phyloP scores from a whole-genome alignment of 768 basidiomycete species.

The Xerocomus brunneocitrinus region DNA sequence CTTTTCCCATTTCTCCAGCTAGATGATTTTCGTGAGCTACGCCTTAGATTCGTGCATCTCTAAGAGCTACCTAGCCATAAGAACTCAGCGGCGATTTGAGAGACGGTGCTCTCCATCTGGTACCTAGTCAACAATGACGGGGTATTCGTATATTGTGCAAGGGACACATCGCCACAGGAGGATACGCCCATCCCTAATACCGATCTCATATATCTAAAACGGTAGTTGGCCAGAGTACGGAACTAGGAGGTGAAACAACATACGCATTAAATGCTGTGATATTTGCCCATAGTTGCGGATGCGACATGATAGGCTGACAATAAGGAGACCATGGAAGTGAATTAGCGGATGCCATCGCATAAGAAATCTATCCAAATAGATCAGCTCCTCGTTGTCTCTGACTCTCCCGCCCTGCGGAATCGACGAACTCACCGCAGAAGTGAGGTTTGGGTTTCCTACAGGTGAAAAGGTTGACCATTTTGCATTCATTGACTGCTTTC shows the following conservation, averaged over 20 bases:
- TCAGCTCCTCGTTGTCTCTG: neutral
- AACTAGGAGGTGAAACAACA: neutral
- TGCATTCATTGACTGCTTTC: too few relatives aligned
- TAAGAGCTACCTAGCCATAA: neutral
- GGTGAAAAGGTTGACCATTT: too few relatives aligned
- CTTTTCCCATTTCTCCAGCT: neutral
- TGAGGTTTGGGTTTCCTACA: too few relatives aligned
- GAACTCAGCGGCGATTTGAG: neutral
- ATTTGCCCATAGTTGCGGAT: neutral
- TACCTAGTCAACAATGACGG: neutral
- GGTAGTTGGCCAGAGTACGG: neutral
- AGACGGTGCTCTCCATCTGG: neutral
- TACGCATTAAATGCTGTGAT: neutral
- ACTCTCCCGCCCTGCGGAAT: too few relatives aligned
- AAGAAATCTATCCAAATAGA: neutral
- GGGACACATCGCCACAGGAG: too few relatives aligned
- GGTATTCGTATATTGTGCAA: neutral
- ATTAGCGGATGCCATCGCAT: neutral
- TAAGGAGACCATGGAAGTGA: neutral
- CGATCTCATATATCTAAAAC: neutral
- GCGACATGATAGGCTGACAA: neutral
- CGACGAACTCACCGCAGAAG: too few relatives aligned
- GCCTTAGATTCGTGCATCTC: neutral
- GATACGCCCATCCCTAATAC: neutral
- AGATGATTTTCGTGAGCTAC: neutral